Percentiles rank a stretch among this genome's conserved stretches.
Evolutionary conservation across 768 basidiomycete genomes (phyloP).

Genomic region (Psilocybe cyanescens): DNA sequence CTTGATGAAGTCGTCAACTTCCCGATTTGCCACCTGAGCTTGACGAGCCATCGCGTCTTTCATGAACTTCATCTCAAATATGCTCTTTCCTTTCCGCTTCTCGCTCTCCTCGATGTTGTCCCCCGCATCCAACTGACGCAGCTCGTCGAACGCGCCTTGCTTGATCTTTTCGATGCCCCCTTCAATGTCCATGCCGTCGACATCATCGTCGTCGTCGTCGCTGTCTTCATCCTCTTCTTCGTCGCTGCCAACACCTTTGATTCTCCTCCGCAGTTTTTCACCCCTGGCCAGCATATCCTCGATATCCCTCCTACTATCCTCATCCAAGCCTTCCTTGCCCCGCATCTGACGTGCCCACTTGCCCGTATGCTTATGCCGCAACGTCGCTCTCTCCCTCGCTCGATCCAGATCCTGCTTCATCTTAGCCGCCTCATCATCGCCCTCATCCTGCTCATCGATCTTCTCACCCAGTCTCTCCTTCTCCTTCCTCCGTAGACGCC

Average conservation of each 20-base stretch:
- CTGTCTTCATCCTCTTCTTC: slow-evolving; percentile 54
- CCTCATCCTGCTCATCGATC: slow-evolving; percentile 52
- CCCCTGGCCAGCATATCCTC: slow-evolving; percentile 85
- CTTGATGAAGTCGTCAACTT: slow-evolving; percentile 72
- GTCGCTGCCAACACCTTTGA: slow-evolving; percentile 66
- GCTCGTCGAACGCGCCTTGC: slow-evolving; percentile 76
- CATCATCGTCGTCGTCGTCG: slow-evolving; percentile 49
- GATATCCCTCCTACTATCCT: slow-evolving; percentile 66
- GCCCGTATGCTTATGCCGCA: slow-evolving; percentile 86
- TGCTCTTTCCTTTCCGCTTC: slow-evolving; percentile 60
- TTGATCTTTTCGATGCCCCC: slow-evolving; percentile 60
- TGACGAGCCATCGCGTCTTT: slow-evolving; percentile 83
- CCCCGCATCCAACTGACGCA: slow-evolving; percentile 52
- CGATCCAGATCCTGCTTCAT: slow-evolving; percentile 78
- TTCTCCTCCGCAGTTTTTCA: slow-evolving; percentile 78
- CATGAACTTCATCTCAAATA: slow-evolving; percentile 99
- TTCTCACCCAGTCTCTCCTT: slow-evolving; percentile 61
- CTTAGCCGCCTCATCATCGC: slow-evolving; percentile 43
- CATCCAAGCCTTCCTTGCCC: slow-evolving; percentile 55
- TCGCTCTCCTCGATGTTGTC: slow-evolving; percentile 16
- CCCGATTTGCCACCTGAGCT: slow-evolving; percentile 55
- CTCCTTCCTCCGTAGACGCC: slow-evolving; percentile 82
- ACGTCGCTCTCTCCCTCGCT: slow-evolving; percentile 87
- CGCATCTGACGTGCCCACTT: slow-evolving; percentile 86
- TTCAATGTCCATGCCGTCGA: slow-evolving; percentile 34